Evolutionary conservation across 345 rosid species (phyloP), one percentile per base, ranked within the genome.

Genomic region (Camelina neglecta): DNA sequence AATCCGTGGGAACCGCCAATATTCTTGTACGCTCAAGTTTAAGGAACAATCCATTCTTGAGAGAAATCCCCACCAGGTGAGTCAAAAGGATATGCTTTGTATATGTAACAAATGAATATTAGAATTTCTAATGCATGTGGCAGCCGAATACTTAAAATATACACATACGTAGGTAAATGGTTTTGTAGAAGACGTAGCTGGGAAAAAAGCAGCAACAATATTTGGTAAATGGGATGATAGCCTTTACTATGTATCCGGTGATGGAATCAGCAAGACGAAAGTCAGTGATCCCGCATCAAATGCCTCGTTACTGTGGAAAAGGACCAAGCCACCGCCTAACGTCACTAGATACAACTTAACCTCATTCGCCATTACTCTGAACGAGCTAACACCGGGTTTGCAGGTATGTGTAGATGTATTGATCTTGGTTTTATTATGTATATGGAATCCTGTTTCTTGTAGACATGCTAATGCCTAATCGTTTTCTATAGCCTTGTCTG

Each of bases 161-260:
- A 67, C 48, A 16, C 42, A 13, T 72, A 35, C 12, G 11, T 74
- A 95, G 99, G 97, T 96, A 59, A 85, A 91, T 75, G 99, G 99
- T 54, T 83, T 82, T 81, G 91, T 96, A 65, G 98, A 93, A 83
- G 97, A 90, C 69, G 67, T 75, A 76, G 23, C 71, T 23, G 94
- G 94, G 18, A 67, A 80, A 69, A 96, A 88, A 73, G 86, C 80
- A 38, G 96, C 96, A 21, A 85, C 92, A n/a, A 21, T 96, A 60
- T 85, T 78, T 79, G 99, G 99, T 80, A 96, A 91, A 82, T 96
- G 99, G 99, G 89, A 93, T 75, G 98, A 95, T 77, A 84, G 93
- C 70, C 84, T 95, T 81, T 82, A 87, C 76, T 89, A 89, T 82
- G 69, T 75, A 23, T 45, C 50, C 13, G 89, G 85, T 57, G 97